phyloP scores from a whole-genome alignment of 495 filamentous ascomycete species.

The Parachaetomium inaequale region DNA sequence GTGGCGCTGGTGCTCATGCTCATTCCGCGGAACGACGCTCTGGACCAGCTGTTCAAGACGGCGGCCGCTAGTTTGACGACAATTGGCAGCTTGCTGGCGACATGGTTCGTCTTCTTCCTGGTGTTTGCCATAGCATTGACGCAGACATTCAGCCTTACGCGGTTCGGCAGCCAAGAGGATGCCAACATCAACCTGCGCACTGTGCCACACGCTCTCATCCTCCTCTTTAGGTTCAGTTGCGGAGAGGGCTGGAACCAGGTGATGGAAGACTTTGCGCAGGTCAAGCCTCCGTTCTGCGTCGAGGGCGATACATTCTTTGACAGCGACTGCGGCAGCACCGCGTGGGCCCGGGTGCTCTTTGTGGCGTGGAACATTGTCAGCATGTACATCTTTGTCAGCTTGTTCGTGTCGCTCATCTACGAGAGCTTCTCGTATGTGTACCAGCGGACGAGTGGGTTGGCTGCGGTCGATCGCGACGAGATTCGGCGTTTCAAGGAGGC shows the following conservation, averaged over 20 bases:
- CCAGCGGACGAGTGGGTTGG: constrained; percentile 83
- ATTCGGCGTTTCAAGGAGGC: constrained; percentile 96
- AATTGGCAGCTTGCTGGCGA: constrained; percentile 89
- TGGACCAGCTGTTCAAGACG: constrained; percentile 99
- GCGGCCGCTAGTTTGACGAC: constrained; percentile 90
- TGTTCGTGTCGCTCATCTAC: constrained; percentile 98
- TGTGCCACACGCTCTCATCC: constrained; percentile 86
- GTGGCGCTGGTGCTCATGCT: constrained; percentile 87
- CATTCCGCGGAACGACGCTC: constrained; percentile 93
- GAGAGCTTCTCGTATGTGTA: constrained; percentile 99
- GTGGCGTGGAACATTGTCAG: constrained; percentile 98
- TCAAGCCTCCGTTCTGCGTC: constrained; percentile 73
- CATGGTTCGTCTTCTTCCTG: constrained; percentile 95
- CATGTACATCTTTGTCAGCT: constrained; percentile 99
- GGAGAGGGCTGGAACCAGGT: constrained; percentile 95
- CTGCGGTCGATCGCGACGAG: constrained; percentile 83
- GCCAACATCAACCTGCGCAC: constrained; percentile 90
- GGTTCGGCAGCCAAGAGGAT: constrained; percentile 69
- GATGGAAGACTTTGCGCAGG: constrained; percentile 92
- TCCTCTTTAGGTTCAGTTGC: constrained; percentile 87
- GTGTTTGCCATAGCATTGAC: constrained; percentile 96
- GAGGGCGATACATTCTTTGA: constrained; percentile 62
- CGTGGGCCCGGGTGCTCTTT: constrained; percentile 85
- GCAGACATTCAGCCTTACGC: constrained; percentile 92
- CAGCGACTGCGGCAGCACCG: constrained; percentile 88